Percentiles rank a stretch among this genome's conserved stretches.
Evolutionary conservation across 176 grass and related monocot genomes (phyloP).

Genomic region (Themeda triandra): DNA sequence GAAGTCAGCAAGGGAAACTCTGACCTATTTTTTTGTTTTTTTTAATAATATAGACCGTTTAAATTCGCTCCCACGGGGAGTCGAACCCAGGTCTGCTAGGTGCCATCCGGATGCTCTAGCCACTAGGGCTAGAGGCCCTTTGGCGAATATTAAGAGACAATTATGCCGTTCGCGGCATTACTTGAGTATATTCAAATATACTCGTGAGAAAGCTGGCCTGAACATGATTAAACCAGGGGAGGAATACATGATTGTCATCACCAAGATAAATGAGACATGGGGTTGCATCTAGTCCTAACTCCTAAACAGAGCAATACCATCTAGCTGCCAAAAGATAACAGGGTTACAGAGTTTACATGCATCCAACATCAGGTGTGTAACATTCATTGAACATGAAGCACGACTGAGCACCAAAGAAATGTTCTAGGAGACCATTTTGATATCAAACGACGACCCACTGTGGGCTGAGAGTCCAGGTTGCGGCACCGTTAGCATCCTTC

Average conservation of each 20-base stretch:
- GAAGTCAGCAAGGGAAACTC: too few species aligned
- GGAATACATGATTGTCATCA: neutral
- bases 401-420: neutral
- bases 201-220: too few species aligned
- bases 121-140: too few species aligned
- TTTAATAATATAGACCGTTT: too few species aligned
- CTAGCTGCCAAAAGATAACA: neutral
- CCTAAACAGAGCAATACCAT: neutral
- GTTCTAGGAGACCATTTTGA: neutral
- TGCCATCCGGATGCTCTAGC: too few species aligned
- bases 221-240: too few species aligned
- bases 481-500: neutral
- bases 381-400: neutral
- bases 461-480: neutral
- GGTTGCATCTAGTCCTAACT: neutral
- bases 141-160: neutral
- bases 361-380: neutral
- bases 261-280: neutral
- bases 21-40: too few species aligned
- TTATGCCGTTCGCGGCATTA: neutral
- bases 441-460: neutral
- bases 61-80: too few species aligned
- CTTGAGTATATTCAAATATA: neutral
- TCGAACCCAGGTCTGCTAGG: too few species aligned
- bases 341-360: neutral